Evolutionary conservation across 2,329 filamentous ascomycete genomes (phyloP).

Genomic region (Delphinella strobiligena): DNA sequence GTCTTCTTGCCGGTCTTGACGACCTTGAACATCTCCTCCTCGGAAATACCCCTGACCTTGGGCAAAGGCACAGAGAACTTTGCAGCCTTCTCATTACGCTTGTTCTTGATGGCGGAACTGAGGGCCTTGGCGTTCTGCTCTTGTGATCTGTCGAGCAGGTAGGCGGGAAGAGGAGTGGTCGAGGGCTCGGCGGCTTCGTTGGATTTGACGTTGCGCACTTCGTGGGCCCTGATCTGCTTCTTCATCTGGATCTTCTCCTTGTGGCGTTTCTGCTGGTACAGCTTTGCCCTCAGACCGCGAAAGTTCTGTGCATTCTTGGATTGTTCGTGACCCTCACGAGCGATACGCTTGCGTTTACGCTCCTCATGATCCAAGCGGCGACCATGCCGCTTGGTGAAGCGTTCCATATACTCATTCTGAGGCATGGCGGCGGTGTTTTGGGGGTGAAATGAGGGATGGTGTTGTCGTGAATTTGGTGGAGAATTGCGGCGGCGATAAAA

Average conservation of each 20-base stretch:
- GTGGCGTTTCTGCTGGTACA: constrained; percentile 84
- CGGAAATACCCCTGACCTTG: constrained; percentile 83
- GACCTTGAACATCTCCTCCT: constrained; percentile 96
- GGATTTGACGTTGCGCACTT: constrained; percentile 91
- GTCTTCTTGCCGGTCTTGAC: constrained; percentile 94
- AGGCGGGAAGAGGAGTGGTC: constrained; percentile 74
- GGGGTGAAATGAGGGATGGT: constrained; percentile 9
- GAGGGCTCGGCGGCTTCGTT: constrained; percentile 65
- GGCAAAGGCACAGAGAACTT: constrained; percentile 86
- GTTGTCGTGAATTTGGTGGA: constrained; percentile 3
- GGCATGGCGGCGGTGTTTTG: constrained; percentile 38
- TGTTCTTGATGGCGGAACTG: constrained; percentile 85
- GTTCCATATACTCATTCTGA: constrained; percentile 70
- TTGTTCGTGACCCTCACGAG: constrained; percentile 78
- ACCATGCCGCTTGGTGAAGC: constrained; percentile 53
- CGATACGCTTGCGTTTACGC: constrained; percentile 71
- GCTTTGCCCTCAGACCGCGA: constrained; percentile 80
- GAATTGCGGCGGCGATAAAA: constrained; percentile 1
- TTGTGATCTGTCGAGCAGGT: constrained; percentile 76
- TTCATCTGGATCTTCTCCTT: constrained; percentile 98
- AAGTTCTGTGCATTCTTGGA: constrained; percentile 89
- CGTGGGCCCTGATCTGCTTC: constrained; percentile 86
- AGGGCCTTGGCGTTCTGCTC: constrained; percentile 61
- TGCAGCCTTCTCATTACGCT: constrained; percentile 84
- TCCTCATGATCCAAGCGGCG: constrained; percentile 70